These are phyloP conservation scores for Sclerotinia glacialis DNA, from an alignment of 2,329 filamentous ascomycete genomes.

Conservation along the genomic window DNA sequence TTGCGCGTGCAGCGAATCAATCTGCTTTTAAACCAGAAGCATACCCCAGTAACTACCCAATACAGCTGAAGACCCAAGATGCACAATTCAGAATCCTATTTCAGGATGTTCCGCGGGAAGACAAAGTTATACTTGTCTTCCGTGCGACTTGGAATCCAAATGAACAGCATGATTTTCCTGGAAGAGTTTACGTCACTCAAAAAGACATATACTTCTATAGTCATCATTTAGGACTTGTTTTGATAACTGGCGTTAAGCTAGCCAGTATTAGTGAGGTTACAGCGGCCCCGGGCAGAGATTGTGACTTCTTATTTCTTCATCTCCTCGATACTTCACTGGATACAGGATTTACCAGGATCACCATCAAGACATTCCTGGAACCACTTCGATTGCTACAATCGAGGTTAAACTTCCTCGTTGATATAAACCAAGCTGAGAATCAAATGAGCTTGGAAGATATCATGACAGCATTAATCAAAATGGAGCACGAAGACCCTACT, in stretches of 20 bases:
- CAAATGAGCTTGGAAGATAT: conserved; percentile 66
- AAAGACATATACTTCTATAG: conserved; percentile 95
- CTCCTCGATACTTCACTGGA: conserved; percentile 42
- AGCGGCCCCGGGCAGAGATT: conserved; percentile 82
- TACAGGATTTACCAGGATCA: conserved; percentile 53
- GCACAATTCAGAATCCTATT: conserved; percentile 92
- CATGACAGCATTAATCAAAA: conserved; percentile 67
- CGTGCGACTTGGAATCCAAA: conserved; percentile 80
- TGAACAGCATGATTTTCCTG: conserved; percentile 73
- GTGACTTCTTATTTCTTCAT: conserved; percentile 89
- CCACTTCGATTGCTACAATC: conserved; percentile 78
- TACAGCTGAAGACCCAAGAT: conserved; percentile 79
- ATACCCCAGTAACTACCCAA: conserved; percentile 75
- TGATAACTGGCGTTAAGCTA: conserved; percentile 75
- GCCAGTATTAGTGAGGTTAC: conserved; percentile 81
- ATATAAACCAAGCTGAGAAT: conserved; percentile 71
- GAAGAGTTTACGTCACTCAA: conserved; percentile 83
- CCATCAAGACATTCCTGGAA: conserved; percentile 90
- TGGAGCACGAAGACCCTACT: conserved; percentile 62
- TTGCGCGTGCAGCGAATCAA: conserved; percentile 32
- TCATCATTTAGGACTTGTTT: conserved; percentile 85
- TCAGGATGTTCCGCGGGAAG: conserved; percentile 70
- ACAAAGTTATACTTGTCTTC: conserved; percentile 89
- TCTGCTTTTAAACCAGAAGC: conserved; percentile 40
- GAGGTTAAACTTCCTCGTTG: conserved; percentile 80